Evolutionary conservation across 1,139 yeast genomes (phyloP).

Genomic region (Zygoascus sp.): DNA sequence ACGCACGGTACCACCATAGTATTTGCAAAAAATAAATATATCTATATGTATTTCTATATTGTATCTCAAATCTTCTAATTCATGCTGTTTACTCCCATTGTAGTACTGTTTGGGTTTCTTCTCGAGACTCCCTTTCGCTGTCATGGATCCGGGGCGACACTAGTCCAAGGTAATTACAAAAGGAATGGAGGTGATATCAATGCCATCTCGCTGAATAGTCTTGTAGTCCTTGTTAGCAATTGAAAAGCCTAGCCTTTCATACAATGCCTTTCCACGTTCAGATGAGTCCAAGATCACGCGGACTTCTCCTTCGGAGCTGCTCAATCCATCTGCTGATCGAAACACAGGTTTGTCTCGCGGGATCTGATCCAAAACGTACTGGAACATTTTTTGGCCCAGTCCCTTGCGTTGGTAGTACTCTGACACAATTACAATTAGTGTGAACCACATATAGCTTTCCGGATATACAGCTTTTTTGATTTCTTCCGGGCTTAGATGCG

Average conservation of each 20-base stretch:
- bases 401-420: constrained; percentile 3
- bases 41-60: too few relatives aligned
- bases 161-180: background rate
- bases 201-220: background rate
- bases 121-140: too few relatives aligned
- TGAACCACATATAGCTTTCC: background rate
- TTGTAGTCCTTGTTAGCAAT: background rate
- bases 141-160: too few relatives aligned
- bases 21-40: too few relatives aligned
- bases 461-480: constrained; percentile 1
- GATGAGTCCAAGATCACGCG: background rate
- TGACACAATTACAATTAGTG: background rate
- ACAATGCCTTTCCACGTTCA: background rate
- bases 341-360: constrained; percentile 4
- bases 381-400: background rate
- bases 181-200: background rate
- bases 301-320: background rate
- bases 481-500: background rate
- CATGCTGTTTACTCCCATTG: too few relatives aligned
- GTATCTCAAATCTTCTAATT: too few relatives aligned
- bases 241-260: background rate
- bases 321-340: background rate
- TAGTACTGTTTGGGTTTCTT: too few relatives aligned
- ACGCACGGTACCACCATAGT: too few relatives aligned
- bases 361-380: background rate